phyloP scores from a whole-genome alignment of 805 yeast species.

The Yarrowia sp. region DNA sequence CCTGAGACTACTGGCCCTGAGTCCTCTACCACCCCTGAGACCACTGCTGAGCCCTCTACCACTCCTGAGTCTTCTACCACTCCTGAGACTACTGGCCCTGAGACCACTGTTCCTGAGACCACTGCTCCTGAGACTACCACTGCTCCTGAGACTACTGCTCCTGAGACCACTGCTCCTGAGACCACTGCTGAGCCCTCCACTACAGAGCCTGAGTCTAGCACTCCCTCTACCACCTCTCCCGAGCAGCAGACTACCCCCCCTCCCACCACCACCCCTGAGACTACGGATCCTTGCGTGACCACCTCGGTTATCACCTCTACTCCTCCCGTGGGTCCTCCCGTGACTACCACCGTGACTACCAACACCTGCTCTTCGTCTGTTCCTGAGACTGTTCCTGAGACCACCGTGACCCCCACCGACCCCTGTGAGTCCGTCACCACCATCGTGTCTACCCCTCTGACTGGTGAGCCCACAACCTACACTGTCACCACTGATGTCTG shows the following conservation, averaged over 20 bases:
- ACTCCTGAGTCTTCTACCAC: background rate
- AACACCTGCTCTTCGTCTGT: background rate
- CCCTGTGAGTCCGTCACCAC: background rate
- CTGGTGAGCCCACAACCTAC: background rate
- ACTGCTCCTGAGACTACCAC: background rate
- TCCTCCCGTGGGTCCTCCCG: slow-evolving; percentile 20
- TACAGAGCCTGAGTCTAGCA: background rate
- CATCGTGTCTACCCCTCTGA: background rate
- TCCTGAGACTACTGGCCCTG: background rate
- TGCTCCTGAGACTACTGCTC: background rate
- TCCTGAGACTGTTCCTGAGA: background rate
- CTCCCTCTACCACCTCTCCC: no score
- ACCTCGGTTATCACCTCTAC: slow-evolving; percentile 1
- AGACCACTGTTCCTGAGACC: background rate
- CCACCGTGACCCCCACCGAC: background rate
- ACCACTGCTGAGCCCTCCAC: background rate
- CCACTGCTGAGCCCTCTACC: background rate
- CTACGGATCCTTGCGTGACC: slow-evolving; percentile 16
- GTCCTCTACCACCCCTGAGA: background rate
- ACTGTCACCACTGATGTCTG: background rate
- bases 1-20: background rate
- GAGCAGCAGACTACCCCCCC: no score
- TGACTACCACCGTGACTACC: background rate
- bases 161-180: slow-evolving; percentile 11
- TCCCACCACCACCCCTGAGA: background rate